Base-by-base conservation (phyloP, 208 protist species). In the Trypanosoma rangeli region DNA sequence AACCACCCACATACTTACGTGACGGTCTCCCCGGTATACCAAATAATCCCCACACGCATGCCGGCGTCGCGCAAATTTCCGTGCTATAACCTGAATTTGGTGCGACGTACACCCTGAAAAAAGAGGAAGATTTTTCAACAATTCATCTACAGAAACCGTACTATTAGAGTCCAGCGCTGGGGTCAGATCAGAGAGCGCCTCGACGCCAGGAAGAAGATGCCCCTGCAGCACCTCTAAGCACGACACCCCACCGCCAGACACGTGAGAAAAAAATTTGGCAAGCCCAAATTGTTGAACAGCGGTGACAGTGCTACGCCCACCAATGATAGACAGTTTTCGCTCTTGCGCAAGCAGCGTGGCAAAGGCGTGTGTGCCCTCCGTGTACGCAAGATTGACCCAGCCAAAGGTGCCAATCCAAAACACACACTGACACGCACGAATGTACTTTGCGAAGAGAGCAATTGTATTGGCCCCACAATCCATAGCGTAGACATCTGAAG, bases 211-310 rank as follows among this genome's bases (percentile, higher is more conserved):
- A 28, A 98, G 80, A 31, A 83, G 74, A 53, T 86, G 80, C 24
- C 98, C 99, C 78, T 99, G 96, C 7, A 99, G 85, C 8, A 99
- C 84, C 77, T 99, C 98, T 24, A 99, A 87, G 22, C 88, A 98
- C 20, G 98, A 96, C 57, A 98, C 93, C 50, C 98, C 98, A 56
- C 99, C 99, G 68, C 98, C 99, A n/a, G 88, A 97, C 42, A 99
- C 87, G 75, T 99, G 98, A 55, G 85, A 86, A 18, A 99, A 74
- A 55, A 80, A 80, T 53, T 73, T 61, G 24, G 70, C 66, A 18
- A 90, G 58, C 15, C 80, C 81, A 35, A 83, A 28, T 35, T 79
- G 39, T 26, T 80, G 65, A 44, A 89, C 73, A 18, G 73, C 67
- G n/a, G 64, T 33, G 16, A 73, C 64, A 15, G 86, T 90, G 60